These are phyloP conservation scores for Platismatia glauca DNA, from an alignment of 495 filamentous ascomycete genomes.

Conservation along the genomic window DNA sequence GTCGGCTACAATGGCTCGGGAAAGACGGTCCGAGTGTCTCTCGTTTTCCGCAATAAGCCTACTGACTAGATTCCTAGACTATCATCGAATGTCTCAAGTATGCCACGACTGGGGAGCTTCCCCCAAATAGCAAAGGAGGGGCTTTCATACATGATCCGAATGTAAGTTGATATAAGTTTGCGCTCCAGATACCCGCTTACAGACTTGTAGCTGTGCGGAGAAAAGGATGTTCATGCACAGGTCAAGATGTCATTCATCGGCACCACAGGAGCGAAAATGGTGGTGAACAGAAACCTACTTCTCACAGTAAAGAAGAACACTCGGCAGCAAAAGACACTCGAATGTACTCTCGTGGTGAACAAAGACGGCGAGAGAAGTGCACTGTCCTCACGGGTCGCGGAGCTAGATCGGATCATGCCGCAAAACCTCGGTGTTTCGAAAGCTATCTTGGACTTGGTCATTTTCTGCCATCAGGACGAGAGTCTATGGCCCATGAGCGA, in stretches of 20 bases:
- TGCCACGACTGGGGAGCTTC: slow-evolving; percentile 88
- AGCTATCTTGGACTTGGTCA: slow-evolving; percentile 84
- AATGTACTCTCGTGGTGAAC: slow-evolving; percentile 63
- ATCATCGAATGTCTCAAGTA: slow-evolving; percentile 99
- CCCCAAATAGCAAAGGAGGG: slow-evolving; percentile 86
- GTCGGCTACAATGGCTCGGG: slow-evolving; percentile 96
- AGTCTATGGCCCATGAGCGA: slow-evolving; percentile 97
- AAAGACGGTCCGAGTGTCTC: slow-evolving; percentile 55
- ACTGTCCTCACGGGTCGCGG: slow-evolving; percentile 67
- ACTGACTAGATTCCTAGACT: slow-evolving; percentile 42
- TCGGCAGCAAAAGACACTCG: slow-evolving; percentile 63
- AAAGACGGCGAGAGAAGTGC: slow-evolving; percentile 70
- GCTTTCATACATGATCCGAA: slow-evolving; percentile 97
- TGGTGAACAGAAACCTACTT: slow-evolving; percentile 71
- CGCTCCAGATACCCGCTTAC: slow-evolving; percentile 7
- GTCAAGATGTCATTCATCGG: slow-evolving; percentile 81
- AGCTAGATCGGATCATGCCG: slow-evolving; percentile 76
- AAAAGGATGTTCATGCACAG: slow-evolving; percentile 85
- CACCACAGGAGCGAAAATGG: slow-evolving; percentile 65
- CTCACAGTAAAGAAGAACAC: slow-evolving; percentile 77
- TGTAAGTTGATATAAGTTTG: slow-evolving; percentile 31
- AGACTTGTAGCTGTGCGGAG: slow-evolving; percentile 56
- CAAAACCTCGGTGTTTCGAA: slow-evolving; percentile 83
- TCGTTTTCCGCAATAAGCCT: background rate
- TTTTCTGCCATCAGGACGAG: slow-evolving; percentile 98